Base-by-base conservation (phyloP, 495 filamentous ascomycete genomes). In the Parathielavia appendiculata region DNA sequence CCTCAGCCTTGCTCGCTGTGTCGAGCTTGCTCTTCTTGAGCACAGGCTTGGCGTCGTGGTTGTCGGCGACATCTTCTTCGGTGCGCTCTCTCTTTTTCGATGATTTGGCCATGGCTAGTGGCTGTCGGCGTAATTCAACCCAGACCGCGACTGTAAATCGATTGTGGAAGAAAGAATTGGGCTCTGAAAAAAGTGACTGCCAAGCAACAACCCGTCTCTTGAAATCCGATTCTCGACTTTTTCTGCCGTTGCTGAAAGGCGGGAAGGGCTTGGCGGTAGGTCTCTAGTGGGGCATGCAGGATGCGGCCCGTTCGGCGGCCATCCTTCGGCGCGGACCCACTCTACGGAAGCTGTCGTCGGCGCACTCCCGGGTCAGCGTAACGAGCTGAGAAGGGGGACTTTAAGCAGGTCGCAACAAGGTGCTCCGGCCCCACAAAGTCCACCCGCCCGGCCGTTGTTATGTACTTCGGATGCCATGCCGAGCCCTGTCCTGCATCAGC, bases 1-100 rank as follows among this genome's bases (percentile, higher is more conserved):
- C 73, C 59, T 73, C 72, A 30, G 69, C 60, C 51, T 66, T 72
- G 58, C 51, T 66, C 44, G 44, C 67, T 66, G 56, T 66, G 36
- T 66, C 59, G 54, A 69, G 34, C 62, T 69, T 71, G 63, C 63
- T 71, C 70, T 72, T 70, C 64, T 69, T 69, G 34, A 73, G 64
- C 12, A 58, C 59, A 38, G 64, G 65, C 32, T 63, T 60, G 36
- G 22, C 30, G 50, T 58, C 55, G 36, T 43, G 53, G 36, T 38
- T 40, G 9, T 54, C 63, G 45, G 49, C 63, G 58, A 62, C 63
- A 57, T 71, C 70, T 19, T 69, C 71, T 16, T 71, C 69, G 55
- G 61, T 38, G 64, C 70, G 70, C 47, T 61, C 55, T 17, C 70
- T 58, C 67, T 72, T 72, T 54, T 67, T 72, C 35, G 66, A 49